Evolutionary conservation across 2,329 filamentous ascomycete genomes (phyloP).

Genomic region (Pseudopithomyces chartarum): DNA sequence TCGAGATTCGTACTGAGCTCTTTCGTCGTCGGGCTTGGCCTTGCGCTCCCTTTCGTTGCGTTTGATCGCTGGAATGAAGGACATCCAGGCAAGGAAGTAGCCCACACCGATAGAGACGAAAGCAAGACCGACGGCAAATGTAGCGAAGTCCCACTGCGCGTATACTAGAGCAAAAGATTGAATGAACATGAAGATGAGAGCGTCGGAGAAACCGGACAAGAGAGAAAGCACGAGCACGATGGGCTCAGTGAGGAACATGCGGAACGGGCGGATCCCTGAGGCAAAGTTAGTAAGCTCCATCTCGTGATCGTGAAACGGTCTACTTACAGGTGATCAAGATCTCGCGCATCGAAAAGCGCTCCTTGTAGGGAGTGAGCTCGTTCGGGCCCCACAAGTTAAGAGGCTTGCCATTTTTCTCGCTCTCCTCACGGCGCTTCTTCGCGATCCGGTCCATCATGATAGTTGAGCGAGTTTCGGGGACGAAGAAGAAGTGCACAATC

Average conservation of each 20-base stretch:
- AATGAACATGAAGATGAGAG: conserved; percentile 79
- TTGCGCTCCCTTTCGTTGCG: conserved; percentile 41
- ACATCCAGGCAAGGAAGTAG: conserved; percentile 67
- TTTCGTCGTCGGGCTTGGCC: conserved; percentile 34
- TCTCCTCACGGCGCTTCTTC: conserved; percentile 70
- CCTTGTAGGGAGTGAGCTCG: conserved; percentile 59
- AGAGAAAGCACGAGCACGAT: conserved; percentile 74
- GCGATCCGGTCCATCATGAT: conserved; percentile 81
- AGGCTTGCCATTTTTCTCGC: conserved; percentile 62
- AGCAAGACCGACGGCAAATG: conserved; percentile 62
- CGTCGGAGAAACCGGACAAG: conserved; percentile 75
- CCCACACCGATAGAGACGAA: conserved; percentile 66
- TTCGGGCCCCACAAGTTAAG: conserved; percentile 74
- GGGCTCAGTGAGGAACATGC: conserved; percentile 76
- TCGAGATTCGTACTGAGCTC: conserved; percentile 55
- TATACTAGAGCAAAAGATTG: conserved; percentile 73
- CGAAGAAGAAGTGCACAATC: conserved; percentile 67
- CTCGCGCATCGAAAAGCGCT: conserved; percentile 45
- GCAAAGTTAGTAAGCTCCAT: neutral
- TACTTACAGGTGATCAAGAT: conserved; percentile 50
- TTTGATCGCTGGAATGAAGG: conserved; percentile 61
- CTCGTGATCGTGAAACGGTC: neutral
- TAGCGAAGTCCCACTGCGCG: conserved; percentile 67
- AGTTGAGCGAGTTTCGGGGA: conserved; percentile 78
- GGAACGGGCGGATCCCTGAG: conserved; percentile 63